Percentiles rank a stretch among this genome's conserved stretches.
Evolutionary conservation across 768 basidiomycete genomes (phyloP).

Genomic region (Royoungia palumana): DNA sequence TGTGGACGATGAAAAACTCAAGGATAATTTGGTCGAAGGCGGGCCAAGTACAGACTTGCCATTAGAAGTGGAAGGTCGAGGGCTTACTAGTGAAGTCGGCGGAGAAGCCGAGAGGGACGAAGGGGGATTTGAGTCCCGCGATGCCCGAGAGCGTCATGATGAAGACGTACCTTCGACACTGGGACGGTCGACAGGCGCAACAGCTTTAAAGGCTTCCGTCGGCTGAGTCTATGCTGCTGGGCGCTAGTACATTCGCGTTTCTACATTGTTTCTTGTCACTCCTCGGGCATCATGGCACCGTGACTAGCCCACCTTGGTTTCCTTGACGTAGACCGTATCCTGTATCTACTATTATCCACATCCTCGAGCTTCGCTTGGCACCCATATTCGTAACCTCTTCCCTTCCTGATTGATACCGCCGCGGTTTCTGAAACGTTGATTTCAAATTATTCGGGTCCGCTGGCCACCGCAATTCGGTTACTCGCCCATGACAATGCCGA

Average conservation of each 20-base stretch:
- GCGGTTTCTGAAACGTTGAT: too few relatives aligned
- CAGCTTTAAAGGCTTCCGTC: constrained; percentile 12
- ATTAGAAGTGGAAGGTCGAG: constrained; percentile 6
- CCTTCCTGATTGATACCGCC: too few relatives aligned
- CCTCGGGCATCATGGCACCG: not conserved
- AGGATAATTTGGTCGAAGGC: constrained; percentile 16
- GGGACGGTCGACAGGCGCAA: constrained; percentile 25
- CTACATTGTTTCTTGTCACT: constrained; percentile 8
- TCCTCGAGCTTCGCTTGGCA: not conserved
- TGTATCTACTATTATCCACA: constrained; percentile 4
- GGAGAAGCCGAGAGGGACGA: constrained; percentile 6
- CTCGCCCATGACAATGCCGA: too few relatives aligned
- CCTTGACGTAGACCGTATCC: constrained; percentile 1
- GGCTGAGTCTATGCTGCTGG: not conserved
- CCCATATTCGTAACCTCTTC: not conserved
- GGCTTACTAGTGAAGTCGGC: constrained; percentile 1
- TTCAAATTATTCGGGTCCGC: not conserved
- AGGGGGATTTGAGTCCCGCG: constrained; percentile 2
- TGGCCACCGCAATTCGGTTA: not conserved
- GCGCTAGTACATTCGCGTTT: not conserved
- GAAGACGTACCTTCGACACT: constrained; percentile 24
- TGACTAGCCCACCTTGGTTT: not conserved
- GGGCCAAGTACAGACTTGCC: constrained; percentile 11
- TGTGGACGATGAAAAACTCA: constrained; percentile 32
- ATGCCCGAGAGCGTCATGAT: constrained; percentile 8